Percentiles rank a stretch among this genome's conserved stretches.
Conservation (phyloP, 164 flowering plant species). For the Liquidambar formosana region DNA sequence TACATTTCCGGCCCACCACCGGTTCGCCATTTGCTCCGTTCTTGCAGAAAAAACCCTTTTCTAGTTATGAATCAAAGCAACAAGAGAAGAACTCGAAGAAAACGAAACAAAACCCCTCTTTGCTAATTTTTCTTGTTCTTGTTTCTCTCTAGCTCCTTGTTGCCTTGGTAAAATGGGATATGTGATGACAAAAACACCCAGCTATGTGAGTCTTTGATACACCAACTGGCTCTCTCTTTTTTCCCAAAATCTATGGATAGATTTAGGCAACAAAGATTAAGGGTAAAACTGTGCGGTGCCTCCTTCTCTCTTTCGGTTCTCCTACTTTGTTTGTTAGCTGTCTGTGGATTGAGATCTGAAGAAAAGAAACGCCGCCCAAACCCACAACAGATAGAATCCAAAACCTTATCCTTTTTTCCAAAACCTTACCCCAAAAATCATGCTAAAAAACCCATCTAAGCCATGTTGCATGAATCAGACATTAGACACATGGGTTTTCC, state of each 20-base stretch:
- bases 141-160: background rate
- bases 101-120: background rate
- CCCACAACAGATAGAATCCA: constrained; percentile 19
- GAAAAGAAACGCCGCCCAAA: constrained; percentile 5
- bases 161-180: background rate
- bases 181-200: constrained; percentile 6
- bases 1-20: constrained; percentile 83
- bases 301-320: too few species aligned
- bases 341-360: constrained; percentile 9
- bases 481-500: too few species aligned
- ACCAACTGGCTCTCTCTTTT: constrained; percentile 1
- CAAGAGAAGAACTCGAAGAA: background rate
- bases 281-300: too few species aligned
- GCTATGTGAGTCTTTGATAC: too few species aligned
- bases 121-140: background rate
- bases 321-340: constrained; percentile 18
- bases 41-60: background rate
- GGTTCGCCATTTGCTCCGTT: constrained; percentile 63
- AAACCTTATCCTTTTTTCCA: constrained; percentile 34
- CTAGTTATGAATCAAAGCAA: background rate
- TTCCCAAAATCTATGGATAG: background rate
- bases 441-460: background rate
- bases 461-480: constrained; percentile 19
- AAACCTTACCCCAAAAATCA: background rate
- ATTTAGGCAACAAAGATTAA: background rate